phyloP scores from a whole-genome alignment of 352 stramenopile genomes.

The Bremia lactucae region DNA sequence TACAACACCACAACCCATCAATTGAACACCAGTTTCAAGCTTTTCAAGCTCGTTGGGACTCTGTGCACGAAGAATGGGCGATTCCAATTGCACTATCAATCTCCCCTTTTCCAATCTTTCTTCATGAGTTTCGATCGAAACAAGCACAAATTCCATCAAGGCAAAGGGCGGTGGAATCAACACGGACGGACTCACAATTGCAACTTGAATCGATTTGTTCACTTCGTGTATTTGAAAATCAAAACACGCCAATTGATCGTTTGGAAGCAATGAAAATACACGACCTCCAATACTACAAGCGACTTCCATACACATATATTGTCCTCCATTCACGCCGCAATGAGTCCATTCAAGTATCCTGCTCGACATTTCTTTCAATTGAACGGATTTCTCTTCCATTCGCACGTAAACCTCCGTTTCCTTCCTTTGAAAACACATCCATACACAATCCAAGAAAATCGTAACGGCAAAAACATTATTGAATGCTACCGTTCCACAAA shows the following conservation, averaged over 20 bases:
- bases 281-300: slow-evolving; percentile 49
- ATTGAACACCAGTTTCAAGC: too few relatives aligned
- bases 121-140: slow-evolving; percentile 35
- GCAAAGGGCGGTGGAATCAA: slow-evolving; percentile 26
- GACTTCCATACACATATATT: slow-evolving; percentile 41
- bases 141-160: slow-evolving; percentile 26
- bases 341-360: slow-evolving; percentile 43
- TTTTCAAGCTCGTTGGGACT: too few relatives aligned
- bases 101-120: slow-evolving; percentile 35
- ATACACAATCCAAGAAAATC: too few relatives aligned
- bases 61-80: too few relatives aligned
- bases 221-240: slow-evolving; percentile 39
- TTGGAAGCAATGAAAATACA: slow-evolving; percentile 35
- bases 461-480: too few relatives aligned
- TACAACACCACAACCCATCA: too few relatives aligned
- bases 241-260: slow-evolving; percentile 16
- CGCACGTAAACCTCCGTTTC: too few relatives aligned
- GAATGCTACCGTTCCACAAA: too few relatives aligned
- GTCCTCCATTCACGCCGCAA: slow-evolving; percentile 29
- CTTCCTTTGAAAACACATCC: too few relatives aligned
- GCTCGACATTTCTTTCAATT: slow-evolving; percentile 44
- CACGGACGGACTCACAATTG: slow-evolving; percentile 35
- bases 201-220: slow-evolving; percentile 43
- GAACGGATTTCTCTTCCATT: slow-evolving; percentile 44
- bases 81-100: too few relatives aligned